Evolutionary conservation across 768 basidiomycete genomes (phyloP).

Genomic region (Leccinellum luteum): DNA sequence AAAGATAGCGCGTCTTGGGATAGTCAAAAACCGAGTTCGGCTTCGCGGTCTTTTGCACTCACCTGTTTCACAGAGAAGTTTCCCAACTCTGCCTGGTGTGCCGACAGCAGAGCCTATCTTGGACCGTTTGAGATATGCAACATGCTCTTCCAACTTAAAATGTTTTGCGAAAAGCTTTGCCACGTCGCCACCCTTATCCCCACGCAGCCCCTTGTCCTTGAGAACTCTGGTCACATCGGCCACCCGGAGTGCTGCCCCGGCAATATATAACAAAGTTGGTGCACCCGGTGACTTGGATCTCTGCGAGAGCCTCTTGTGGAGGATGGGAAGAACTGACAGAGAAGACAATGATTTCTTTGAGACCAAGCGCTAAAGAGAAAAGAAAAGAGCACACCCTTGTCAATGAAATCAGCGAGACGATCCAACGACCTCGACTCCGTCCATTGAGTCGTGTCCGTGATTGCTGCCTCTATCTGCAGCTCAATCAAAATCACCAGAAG

Average conservation of each 20-base stretch:
- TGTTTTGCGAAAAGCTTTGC: slow-evolving; percentile 97
- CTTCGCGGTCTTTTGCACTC: slow-evolving; percentile 18
- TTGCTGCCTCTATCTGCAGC: slow-evolving; percentile 62
- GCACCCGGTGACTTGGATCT: slow-evolving; percentile 75
- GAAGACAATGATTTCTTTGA: background rate
- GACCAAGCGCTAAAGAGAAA: background rate
- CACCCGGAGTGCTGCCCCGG: slow-evolving; percentile 90
- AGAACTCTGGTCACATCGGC: slow-evolving; percentile 79
- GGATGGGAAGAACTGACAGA: slow-evolving; percentile 55
- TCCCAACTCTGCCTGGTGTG: slow-evolving; percentile 88
- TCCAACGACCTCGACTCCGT: slow-evolving; percentile 69
- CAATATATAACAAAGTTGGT: slow-evolving; percentile 82
- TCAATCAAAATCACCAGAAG: slow-evolving; percentile 41
- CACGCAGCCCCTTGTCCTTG: slow-evolving; percentile 63
- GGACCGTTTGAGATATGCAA: slow-evolving; percentile 78
- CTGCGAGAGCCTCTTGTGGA: slow-evolving; percentile 71
- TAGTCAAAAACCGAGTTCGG: background rate
- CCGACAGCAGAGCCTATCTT: slow-evolving; percentile 87
- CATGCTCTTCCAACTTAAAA: slow-evolving; percentile 86
- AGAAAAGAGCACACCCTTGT: slow-evolving; percentile 50
- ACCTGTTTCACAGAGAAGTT: slow-evolving; percentile 75
- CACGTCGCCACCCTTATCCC: slow-evolving; percentile 86
- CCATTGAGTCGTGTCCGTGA: slow-evolving; percentile 76
- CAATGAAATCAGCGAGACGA: slow-evolving; percentile 71
- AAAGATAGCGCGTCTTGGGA: slow-evolving; percentile 64